Percentiles rank a stretch among this genome's conserved stretches.
These are phyloP conservation scores for Larix kaempferi DNA, from an alignment of 75 land plant genomes.

Conservation along the genomic window DNA sequence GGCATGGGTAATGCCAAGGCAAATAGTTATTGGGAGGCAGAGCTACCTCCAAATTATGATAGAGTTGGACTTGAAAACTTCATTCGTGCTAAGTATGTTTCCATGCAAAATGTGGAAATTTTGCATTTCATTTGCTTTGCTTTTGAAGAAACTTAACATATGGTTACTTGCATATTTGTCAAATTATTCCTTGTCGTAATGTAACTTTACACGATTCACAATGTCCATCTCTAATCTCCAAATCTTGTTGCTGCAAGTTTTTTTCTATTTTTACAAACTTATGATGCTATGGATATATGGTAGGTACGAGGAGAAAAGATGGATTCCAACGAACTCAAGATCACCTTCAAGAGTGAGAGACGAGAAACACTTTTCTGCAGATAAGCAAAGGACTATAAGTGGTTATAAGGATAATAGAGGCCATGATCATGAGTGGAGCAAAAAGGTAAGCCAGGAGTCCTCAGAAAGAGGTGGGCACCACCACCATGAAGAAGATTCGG, in stretches of 20 bases:
- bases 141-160: no score
- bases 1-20: conserved; percentile 96
- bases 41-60: conserved; percentile 80
- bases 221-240: background rate
- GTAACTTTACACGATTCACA: no score
- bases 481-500: conserved; percentile 10
- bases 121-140: no score
- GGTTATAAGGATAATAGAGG: conserved; percentile 15
- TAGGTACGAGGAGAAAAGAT: conserved; percentile 76
- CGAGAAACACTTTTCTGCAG: conserved; percentile 16
- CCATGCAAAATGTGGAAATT: background rate
- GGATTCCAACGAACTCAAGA: conserved; percentile 41
- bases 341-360: conserved; percentile 29
- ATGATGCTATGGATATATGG: background rate
- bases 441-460: background rate
- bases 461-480: conserved; percentile 9
- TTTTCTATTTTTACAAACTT: background rate
- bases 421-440: background rate
- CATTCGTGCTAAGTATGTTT: conserved; percentile 86
- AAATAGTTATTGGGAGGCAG: conserved; percentile 90
- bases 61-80: conserved; percentile 87
- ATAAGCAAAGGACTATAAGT: conserved; percentile 20
- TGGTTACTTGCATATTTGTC: no score
- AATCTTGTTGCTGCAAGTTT: background rate
- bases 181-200: conserved; percentile 1